Conservation (phyloP, 805 yeast species). For the Yarrowia phangngaensis region DNA sequence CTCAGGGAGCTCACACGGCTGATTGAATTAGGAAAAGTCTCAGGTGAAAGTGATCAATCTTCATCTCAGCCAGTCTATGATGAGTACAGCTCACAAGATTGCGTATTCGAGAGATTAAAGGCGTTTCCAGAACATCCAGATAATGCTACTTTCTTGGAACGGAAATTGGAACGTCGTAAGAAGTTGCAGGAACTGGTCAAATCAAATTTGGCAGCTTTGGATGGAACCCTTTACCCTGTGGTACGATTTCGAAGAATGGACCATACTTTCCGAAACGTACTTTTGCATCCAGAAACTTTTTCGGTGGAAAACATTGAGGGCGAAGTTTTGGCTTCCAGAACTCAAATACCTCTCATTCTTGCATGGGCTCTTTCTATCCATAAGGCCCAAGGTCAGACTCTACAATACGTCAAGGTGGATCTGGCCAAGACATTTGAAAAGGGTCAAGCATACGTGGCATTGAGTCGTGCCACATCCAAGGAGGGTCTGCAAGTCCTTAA, state of each 20-base stretch:
- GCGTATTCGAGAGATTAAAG: conserved; percentile 17
- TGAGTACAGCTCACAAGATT: no score
- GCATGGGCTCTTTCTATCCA: conserved; percentile 97
- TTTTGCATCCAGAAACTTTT: conserved; percentile 83
- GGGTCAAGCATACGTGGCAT: conserved; percentile 95
- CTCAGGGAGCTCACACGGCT: not conserved
- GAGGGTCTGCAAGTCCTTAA: conserved; percentile 78
- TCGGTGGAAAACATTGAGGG: conserved; percentile 70
- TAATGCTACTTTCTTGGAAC: conserved; percentile 17
- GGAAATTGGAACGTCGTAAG: conserved; percentile 11
- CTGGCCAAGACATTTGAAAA: conserved; percentile 71
- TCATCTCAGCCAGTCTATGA: not conserved
- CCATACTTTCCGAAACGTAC: conserved; percentile 65
- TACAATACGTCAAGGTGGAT: conserved; percentile 73
- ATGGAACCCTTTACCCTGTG: conserved; percentile 52
- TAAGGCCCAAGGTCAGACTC: conserved; percentile 91
- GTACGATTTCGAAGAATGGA: conserved; percentile 73
- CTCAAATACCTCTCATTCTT: conserved; percentile 80
- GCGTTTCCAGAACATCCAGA: conserved; percentile 28
- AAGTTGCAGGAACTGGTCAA: conserved; percentile 3
- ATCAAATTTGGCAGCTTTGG: not conserved
- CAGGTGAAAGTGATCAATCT: not conserved
- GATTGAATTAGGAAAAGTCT: not conserved
- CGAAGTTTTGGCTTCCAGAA: conserved; percentile 61
- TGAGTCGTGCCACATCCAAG: conserved; percentile 82